phyloP scores from a whole-genome alignment of 768 basidiomycete genomes.

The Rhizopogon roseolus region DNA sequence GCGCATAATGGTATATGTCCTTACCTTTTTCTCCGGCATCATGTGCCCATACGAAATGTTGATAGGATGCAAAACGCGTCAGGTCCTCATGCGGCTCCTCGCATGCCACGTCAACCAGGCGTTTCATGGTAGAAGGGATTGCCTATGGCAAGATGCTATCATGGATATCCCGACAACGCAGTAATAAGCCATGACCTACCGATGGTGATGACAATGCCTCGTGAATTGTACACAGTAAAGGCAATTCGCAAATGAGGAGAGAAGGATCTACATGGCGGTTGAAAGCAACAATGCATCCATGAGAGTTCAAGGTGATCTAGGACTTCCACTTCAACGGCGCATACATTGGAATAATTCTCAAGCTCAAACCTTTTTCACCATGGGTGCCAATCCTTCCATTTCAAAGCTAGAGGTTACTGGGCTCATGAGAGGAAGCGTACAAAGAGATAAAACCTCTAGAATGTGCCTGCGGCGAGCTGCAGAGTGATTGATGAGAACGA shows the following conservation, averaged over 20 bases:
- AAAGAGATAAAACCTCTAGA: conserved; percentile 17
- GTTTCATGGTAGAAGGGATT: conserved; percentile 8
- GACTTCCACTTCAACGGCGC: not conserved
- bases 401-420: not conserved
- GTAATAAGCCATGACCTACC: not conserved
- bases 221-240: not conserved
- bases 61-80: conserved; percentile 44
- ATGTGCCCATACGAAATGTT: conserved; percentile 51
- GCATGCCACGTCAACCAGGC: conserved; percentile 37
- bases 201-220: not conserved
- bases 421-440: conserved; percentile 4
- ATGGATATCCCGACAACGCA: not conserved
- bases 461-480: conserved; percentile 14
- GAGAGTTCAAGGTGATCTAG: not conserved
- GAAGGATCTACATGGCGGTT: not conserved
- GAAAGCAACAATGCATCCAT: not conserved
- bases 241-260: conserved; percentile 1
- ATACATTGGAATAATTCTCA: not conserved
- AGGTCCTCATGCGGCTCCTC: conserved; percentile 32
- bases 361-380: not conserved
- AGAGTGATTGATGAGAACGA: not conserved
- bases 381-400: not conserved
- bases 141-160: not conserved
- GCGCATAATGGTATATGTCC: conserved; percentile 4
- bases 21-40: conserved; percentile 36